A percentile compares a stretch with the other conserved stretches of the same genome.
Evolutionary conservation across 805 yeast genomes (phyloP).

Genomic region (Grigorovia jiainica): DNA sequence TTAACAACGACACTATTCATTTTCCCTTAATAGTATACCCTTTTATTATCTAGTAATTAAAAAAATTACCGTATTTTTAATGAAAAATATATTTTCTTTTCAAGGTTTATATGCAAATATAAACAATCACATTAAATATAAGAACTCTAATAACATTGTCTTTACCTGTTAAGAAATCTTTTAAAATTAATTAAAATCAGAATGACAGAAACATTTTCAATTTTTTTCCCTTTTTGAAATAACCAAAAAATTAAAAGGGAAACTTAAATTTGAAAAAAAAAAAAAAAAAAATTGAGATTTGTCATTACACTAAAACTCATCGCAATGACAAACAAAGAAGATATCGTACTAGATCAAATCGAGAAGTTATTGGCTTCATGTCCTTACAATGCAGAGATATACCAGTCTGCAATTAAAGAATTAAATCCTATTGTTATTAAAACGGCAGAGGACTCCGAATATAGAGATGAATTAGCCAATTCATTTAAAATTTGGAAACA

Average conservation of each 20-base stretch:
- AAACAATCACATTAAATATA: no score
- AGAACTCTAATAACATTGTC: no score
- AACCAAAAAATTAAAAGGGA: not conserved
- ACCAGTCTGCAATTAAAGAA: slow-evolving; percentile 2
- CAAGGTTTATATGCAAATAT: no score
- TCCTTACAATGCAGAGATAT: slow-evolving; percentile 5
- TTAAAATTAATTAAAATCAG: no score
- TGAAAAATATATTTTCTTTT: no score
- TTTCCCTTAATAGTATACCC: no score
- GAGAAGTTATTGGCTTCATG: slow-evolving; percentile 5
- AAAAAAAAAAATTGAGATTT: not conserved
- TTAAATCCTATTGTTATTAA: slow-evolving; percentile 18
- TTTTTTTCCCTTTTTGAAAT: not conserved
- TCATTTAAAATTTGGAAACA: slow-evolving; percentile 23
- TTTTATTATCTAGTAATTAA: no score
- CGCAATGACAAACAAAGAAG: slow-evolving; percentile 5
- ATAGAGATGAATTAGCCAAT: slow-evolving; percentile 19
- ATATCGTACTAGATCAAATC: slow-evolving; percentile 4
- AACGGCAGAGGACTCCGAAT: slow-evolving; percentile 20
- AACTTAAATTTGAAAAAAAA: not conserved
- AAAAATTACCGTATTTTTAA: no score
- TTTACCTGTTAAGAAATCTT: no score
- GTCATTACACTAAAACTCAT: not conserved
- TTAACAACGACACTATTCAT: no score
- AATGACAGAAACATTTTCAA: not conserved